These are phyloP conservation scores for Trebouxia gelatinosa DNA, from an alignment of 163 green algal genomes.

Conservation along the genomic window DNA sequence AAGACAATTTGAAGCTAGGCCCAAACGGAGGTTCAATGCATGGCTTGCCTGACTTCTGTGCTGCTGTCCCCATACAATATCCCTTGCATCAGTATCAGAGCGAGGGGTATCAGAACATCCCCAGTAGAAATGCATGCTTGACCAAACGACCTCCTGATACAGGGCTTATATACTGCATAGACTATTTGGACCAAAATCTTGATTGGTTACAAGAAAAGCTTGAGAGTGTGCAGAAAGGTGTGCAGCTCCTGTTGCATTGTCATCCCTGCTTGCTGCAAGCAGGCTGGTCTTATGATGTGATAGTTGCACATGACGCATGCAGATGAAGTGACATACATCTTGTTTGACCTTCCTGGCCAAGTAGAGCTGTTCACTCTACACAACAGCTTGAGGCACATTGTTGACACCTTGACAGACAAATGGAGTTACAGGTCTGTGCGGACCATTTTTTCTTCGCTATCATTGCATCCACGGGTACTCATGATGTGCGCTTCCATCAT, in stretches of 20 bases:
- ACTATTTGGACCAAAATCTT: constrained; percentile 90
- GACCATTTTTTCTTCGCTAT: too few relatives aligned
- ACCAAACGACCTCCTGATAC: background rate
- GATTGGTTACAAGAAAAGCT: constrained; percentile 93
- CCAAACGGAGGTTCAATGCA: constrained; percentile 84
- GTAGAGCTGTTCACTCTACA: constrained; percentile 80
- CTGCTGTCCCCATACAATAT: too few relatives aligned
- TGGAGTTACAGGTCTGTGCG: constrained; percentile 60
- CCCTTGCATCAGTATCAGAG: too few relatives aligned
- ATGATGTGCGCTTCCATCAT: too few relatives aligned
- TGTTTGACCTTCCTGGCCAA: constrained; percentile 71
- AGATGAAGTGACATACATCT: constrained; percentile 58
- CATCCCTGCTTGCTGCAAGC: background rate
- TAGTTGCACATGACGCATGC: background rate
- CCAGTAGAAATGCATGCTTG: background rate
- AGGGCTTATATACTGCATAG: constrained; percentile 93
- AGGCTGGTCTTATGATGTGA: background rate
- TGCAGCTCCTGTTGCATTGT: background rate
- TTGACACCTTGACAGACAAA: constrained; percentile 54
- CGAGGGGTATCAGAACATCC: too few relatives aligned
- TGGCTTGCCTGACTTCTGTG: too few relatives aligned
- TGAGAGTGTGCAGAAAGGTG: constrained; percentile 61
- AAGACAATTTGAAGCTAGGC: constrained; percentile 80
- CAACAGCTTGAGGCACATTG: constrained; percentile 63
- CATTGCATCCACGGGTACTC: too few relatives aligned